Base-by-base conservation (phyloP, 2,329 filamentous ascomycete genomes). In the Aspergillus novoparasiticus region DNA sequence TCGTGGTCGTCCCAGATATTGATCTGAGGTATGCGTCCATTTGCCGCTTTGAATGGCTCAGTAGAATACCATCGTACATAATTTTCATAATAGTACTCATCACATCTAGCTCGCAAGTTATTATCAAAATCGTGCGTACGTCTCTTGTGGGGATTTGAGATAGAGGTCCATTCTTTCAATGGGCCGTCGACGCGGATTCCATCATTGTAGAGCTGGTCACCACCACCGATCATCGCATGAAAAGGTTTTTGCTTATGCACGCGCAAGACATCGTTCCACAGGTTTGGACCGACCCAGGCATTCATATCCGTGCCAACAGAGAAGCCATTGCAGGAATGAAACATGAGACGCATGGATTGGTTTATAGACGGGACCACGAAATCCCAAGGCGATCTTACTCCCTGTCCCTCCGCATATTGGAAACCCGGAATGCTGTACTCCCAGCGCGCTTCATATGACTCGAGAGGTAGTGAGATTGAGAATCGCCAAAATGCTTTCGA, bases 121-220 rank as follows among this genome's bases (percentile, higher is more conserved):
- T 94, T 91, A 86, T 77, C 85, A 78, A 85, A 97, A 75, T 84
- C 77, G 66, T 83, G 87, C 5, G 84, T 78, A 63, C 85, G 82
- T 69, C 87, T 81, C 77, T 87, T 88, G 69, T 84, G 81, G 0
- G 87, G 87, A 68, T 87, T 89, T 30, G 69, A 68, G 67, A 89
- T 89, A 54, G 82, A 79, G 0, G 87, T 89, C 87, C 87, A 90
- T 6, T 79, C 72, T 70, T 87, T 87, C 66, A 98, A 80, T 1
- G 94, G 94, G 0, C 94, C 94, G 58, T 89, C 83, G 1, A 97
- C 92, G 66, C 94, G 87, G 68, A 98, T 92, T 28, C 91, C 92
- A 61, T 89, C 87, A 68, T 89, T 89, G 78, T 90, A 90, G 68
- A 89, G 88, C 79, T 97, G 94, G 74, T 98, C 94, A 63, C 94